Conservation (phyloP, 495 filamentous ascomycete genomes). For the Aspergillus affinis region DNA sequence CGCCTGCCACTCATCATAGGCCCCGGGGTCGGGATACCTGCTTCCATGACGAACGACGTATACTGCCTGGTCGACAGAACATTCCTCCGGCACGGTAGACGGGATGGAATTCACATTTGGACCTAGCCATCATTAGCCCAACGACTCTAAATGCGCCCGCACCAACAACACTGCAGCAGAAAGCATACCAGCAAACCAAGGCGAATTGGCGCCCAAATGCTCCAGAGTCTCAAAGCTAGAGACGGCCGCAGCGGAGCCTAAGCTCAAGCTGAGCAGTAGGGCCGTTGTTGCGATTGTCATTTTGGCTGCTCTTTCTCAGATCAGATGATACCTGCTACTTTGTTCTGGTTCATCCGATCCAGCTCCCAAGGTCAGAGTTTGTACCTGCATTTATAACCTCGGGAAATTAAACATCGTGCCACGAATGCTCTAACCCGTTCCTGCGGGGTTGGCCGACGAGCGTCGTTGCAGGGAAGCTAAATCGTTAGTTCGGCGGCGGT, state of each 20-base stretch:
- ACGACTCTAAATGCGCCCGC: background rate
- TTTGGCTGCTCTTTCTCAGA: background rate
- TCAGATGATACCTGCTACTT: too few species aligned
- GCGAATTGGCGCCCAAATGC: conserved; percentile 54
- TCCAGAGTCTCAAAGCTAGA: conserved; percentile 34
- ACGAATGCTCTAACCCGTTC: background rate
- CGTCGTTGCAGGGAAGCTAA: background rate
- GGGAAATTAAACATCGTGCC: background rate
- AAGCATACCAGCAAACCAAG: conserved; percentile 48
- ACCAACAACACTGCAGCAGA: background rate
- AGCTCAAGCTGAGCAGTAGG: conserved; percentile 10
- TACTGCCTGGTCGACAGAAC: conserved; percentile 53
- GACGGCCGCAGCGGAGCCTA: conserved; percentile 9
- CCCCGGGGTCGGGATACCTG: conserved; percentile 54
- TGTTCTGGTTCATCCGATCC: too few species aligned
- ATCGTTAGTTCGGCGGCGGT: conserved; percentile 1
- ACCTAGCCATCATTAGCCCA: conserved; percentile 23
- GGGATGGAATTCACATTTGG: conserved; percentile 55
- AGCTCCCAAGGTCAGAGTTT: background rate
- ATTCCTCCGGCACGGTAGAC: conserved; percentile 47
- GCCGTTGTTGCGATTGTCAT: background rate
- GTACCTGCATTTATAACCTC: background rate
- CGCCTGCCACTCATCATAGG: conserved; percentile 51
- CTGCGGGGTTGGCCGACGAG: background rate
- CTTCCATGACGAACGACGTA: conserved; percentile 58